Conservation (phyloP, 345 rosid genomes). For the Mallotus nudiflorus region DNA sequence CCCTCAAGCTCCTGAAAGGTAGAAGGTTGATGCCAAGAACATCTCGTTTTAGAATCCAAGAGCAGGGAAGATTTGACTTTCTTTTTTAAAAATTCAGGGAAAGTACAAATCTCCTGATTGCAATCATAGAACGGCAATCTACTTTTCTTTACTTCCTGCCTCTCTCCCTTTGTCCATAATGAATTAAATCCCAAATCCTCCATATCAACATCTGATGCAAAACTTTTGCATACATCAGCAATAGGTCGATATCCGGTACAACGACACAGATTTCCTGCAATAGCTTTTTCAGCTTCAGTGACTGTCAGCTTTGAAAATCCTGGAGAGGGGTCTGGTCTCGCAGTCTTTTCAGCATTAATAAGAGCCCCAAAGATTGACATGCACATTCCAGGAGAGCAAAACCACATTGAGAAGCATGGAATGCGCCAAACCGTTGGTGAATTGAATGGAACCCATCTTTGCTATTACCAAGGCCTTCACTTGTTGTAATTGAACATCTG, state of each 20-base stretch:
- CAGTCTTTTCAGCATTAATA: constrained; percentile 51
- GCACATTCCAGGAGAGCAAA: constrained; percentile 92
- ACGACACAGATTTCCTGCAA: constrained; percentile 77
- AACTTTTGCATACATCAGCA: constrained; percentile 68
- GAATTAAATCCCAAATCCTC: constrained; percentile 82
- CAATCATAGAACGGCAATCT: constrained; percentile 46
- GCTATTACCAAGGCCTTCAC: too few species aligned
- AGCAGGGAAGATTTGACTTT: constrained; percentile 22
- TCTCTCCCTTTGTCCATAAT: constrained; percentile 72
- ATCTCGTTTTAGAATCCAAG: constrained; percentile 38
- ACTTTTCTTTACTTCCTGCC: constrained; percentile 40
- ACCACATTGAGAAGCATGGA: constrained; percentile 95
- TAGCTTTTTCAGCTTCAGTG: constrained; percentile 70
- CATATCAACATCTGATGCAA: constrained; percentile 45
- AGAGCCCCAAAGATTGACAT: constrained; percentile 72
- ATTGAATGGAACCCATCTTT: constrained; percentile 84
- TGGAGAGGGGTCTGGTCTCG: constrained; percentile 36
- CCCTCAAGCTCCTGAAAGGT: constrained; percentile 48
- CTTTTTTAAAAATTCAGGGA: constrained; percentile 66
- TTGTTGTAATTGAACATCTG: constrained; percentile 73
- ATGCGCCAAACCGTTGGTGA: constrained; percentile 68
- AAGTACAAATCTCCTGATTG: constrained; percentile 31
- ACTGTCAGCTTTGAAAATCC: constrained; percentile 67
- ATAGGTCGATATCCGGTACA: constrained; percentile 92
- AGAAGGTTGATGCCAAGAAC: constrained; percentile 51